Evolutionary conservation across 2,329 filamentous ascomycete genomes (phyloP), one percentile per base, ranked within the genome.

Genomic region (Mycogone perniciosa): DNA sequence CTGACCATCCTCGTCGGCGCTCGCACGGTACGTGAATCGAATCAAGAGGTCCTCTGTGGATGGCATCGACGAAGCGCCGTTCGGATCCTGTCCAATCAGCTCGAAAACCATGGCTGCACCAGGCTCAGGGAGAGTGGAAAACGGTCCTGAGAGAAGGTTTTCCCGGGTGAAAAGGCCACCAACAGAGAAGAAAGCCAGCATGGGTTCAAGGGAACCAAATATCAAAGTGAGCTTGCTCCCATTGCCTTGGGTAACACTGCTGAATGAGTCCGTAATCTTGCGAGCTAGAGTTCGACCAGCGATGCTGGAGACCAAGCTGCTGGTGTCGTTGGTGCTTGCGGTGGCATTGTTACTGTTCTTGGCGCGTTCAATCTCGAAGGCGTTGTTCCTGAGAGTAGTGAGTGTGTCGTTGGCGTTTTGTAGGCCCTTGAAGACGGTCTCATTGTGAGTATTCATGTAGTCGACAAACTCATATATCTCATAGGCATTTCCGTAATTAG

Each of bases 71-170:
- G 44, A 26, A 26, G 31, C 8, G 40, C 52, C 50, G 5, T 57
- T 48, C 4, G 56, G 40, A 20, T 64, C 51, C 11, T 64, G 56
- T 8, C 66, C 64, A 33, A 73, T 64, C 13, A 84, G 65, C 69
- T 96, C 90, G 62, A 93, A 90, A 0, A 80, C 73, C 76, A 95
- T 85, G 38, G 81, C 78, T 1, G 83, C 84, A 0, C 89, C 89
- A 35, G 89, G 88, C 56, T 84, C 76, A 0, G 86, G 83, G 10
- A 82, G 52, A 2, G 53, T 56, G 4, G 62, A 62, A 47, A 69
- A 66, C 56, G 56, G 63, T 31, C 53, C 62, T 42, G 62, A 71
- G 4, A 77, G 73, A n/a, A 69, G 74, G 61, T 83, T 81, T 46
- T 81, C 64, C 0, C 65, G 60, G 44, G 71, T 72, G 4, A 71